Evolutionary conservation across 1,284 basidiomycete genomes (phyloP).

Genomic region (Ceratobasidium sp.): DNA sequence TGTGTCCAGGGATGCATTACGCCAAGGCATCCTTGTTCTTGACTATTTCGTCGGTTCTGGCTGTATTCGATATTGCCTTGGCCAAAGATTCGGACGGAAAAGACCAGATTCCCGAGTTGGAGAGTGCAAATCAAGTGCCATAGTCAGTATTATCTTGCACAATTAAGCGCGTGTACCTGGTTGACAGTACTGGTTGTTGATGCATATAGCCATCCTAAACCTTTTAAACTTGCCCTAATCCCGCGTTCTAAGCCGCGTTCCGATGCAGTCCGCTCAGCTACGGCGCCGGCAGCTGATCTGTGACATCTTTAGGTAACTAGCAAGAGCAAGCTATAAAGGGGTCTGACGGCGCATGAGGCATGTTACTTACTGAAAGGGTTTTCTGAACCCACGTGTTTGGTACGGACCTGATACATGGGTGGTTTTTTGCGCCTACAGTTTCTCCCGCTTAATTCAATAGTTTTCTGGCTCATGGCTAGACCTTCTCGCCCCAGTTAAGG

Average conservation of each 20-base stretch:
- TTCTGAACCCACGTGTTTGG: too few species aligned
- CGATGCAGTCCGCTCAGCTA: neutral
- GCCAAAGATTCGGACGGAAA: slow-evolving; percentile 47
- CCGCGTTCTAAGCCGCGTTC: slow-evolving; percentile 22
- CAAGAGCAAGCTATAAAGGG: too few species aligned
- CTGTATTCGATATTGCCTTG: slow-evolving; percentile 52
- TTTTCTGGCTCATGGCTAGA: too few species aligned
- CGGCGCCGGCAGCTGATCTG: neutral
- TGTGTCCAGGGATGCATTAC: slow-evolving; percentile 46
- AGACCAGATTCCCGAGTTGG: slow-evolving; percentile 42
- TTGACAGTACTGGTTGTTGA: neutral
- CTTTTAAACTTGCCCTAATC: slow-evolving; percentile 7
- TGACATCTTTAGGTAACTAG: neutral
- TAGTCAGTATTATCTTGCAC: slow-evolving; percentile 14
- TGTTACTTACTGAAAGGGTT: too few species aligned
- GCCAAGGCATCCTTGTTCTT: slow-evolving; percentile 43
- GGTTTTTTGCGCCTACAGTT: too few species aligned
- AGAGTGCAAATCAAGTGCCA: slow-evolving; percentile 22
- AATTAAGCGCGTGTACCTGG: too few species aligned
- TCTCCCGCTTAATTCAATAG: too few species aligned
- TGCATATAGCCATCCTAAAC: slow-evolving; percentile 21
- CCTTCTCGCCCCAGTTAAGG: too few species aligned
- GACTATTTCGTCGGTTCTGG: slow-evolving; percentile 44
- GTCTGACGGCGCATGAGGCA: too few species aligned
- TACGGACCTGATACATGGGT: too few species aligned